Conservation (phyloP, 495 filamentous ascomycete species). For the Recurvomyces mirabilis region DNA sequence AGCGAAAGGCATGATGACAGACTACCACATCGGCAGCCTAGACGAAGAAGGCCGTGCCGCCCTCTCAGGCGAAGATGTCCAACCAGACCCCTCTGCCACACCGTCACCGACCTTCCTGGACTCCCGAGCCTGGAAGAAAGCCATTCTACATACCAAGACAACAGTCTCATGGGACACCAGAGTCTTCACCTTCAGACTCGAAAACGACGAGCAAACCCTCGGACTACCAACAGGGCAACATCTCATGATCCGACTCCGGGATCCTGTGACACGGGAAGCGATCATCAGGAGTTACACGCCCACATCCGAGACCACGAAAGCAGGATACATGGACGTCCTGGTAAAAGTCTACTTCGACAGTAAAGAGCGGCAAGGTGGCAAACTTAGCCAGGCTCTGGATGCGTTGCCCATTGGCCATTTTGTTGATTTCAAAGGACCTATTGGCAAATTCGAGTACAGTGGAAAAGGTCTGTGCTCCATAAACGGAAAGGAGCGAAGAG, state of each 20-base stretch:
- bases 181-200: slow-evolving; percentile 72
- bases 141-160: slow-evolving; percentile 52
- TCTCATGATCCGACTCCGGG: slow-evolving; percentile 71
- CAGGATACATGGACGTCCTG: slow-evolving; percentile 60
- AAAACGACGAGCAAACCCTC: slow-evolving; percentile 56
- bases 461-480: slow-evolving; percentile 55
- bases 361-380: slow-evolving; percentile 50
- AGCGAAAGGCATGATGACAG: slow-evolving; percentile 82
- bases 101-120: slow-evolving; percentile 57
- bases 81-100: slow-evolving; percentile 24
- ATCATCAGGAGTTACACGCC: slow-evolving; percentile 88
- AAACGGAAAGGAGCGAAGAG: slow-evolving; percentile 43
- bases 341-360: slow-evolving; percentile 78
- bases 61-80: slow-evolving; percentile 32
- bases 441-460: slow-evolving; percentile 77
- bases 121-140: slow-evolving; percentile 57
- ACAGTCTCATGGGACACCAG: slow-evolving; percentile 69
- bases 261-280: slow-evolving; percentile 53
- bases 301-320: slow-evolving; percentile 51
- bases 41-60: slow-evolving; percentile 44
- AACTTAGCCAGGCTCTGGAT: slow-evolving; percentile 78
- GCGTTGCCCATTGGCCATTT: slow-evolving; percentile 53
- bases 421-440: slow-evolving; percentile 84
- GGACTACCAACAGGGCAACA: slow-evolving; percentile 86
- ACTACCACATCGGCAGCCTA: slow-evolving; percentile 77